Evolutionary conservation across 768 basidiomycete genomes (phyloP).

Genomic region (Tricholoma saponaceum): DNA sequence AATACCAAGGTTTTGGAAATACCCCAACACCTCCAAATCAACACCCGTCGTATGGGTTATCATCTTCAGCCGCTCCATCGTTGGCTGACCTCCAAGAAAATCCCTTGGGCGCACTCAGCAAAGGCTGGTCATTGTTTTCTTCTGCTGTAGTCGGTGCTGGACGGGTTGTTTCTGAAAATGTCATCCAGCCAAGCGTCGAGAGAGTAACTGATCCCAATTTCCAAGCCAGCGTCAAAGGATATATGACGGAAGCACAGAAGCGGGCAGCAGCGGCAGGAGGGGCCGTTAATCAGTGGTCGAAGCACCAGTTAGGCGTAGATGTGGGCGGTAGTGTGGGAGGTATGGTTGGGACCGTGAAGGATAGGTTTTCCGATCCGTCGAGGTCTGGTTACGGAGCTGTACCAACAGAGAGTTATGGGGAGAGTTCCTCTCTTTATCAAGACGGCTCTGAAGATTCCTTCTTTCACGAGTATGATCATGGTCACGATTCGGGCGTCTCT

Average conservation of each 20-base stretch:
- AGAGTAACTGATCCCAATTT: slow-evolving; percentile 77
- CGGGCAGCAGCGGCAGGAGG: slow-evolving; percentile 58
- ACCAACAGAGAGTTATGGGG: slow-evolving; percentile 41
- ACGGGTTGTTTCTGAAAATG: slow-evolving; percentile 74
- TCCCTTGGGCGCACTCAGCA: slow-evolving; percentile 79
- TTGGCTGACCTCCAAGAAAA: slow-evolving; percentile 82
- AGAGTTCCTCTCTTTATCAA: slow-evolving; percentile 58
- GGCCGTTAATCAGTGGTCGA: slow-evolving; percentile 75
- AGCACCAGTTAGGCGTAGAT: slow-evolving; percentile 76
- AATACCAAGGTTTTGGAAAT: slow-evolving; percentile 90
- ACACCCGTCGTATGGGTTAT: slow-evolving; percentile 68
- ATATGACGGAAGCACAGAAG: slow-evolving; percentile 65
- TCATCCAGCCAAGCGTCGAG: slow-evolving; percentile 88
- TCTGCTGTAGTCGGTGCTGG: slow-evolving; percentile 78
- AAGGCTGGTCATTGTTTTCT: slow-evolving; percentile 96
- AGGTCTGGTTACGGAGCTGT: slow-evolving; percentile 49
- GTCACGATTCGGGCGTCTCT: slow-evolving; percentile 15
- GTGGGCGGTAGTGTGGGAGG: slow-evolving; percentile 75
- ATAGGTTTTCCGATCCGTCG: slow-evolving; percentile 50
- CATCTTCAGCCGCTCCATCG: slow-evolving; percentile 77
- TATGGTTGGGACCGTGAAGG: slow-evolving; percentile 61
- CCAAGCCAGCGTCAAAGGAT: slow-evolving; percentile 69
- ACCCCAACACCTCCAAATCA: slow-evolving; percentile 64
- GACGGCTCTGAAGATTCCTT: slow-evolving; percentile 61
- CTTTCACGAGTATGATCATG: slow-evolving; percentile 47